Evolutionary conservation across 768 basidiomycete genomes (phyloP).

Genomic region (Gelatoporia subvermispora): DNA sequence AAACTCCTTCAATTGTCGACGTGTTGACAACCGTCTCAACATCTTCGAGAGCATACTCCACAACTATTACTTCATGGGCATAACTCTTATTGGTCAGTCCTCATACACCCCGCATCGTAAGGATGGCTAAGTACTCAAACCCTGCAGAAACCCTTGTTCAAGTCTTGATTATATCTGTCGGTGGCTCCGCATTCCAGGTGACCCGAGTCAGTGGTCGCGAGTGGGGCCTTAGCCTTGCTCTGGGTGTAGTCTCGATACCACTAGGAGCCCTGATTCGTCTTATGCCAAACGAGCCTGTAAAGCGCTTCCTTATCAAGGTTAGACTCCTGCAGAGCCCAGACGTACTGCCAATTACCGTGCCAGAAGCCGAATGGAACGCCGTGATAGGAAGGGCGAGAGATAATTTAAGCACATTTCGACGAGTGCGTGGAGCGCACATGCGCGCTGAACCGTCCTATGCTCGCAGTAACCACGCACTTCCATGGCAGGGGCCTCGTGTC

Average conservation of each 20-base stretch:
- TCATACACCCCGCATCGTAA: too few species aligned
- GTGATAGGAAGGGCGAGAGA: conserved; percentile 82
- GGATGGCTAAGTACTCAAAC: not conserved
- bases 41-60: conserved; percentile 76
- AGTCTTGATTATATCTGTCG: conserved; percentile 84
- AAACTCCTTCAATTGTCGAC: conserved; percentile 89
- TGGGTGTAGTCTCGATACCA: conserved; percentile 85
- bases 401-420: conserved; percentile 77
- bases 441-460: conserved; percentile 82
- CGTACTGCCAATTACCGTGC: conserved; percentile 56
- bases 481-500: conserved; percentile 41
- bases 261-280: conserved; percentile 78
- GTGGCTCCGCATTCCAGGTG: conserved; percentile 89
- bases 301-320: conserved; percentile 48
- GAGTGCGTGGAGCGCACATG: conserved; percentile 84
- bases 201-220: conserved; percentile 72
- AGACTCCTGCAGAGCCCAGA: conserved; percentile 63
- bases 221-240: conserved; percentile 90
- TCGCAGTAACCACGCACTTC: conserved; percentile 64
- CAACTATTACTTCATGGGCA: conserved; percentile 81
- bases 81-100: conserved; percentile 79
- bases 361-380: conserved; percentile 65
- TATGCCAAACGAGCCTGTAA: conserved; percentile 77
- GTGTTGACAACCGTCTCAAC: conserved; percentile 82
- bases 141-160: conserved; percentile 78